Evolutionary conservation across 805 yeast genomes (phyloP).

Genomic region (Vanderwaltozyma yarrowii): DNA sequence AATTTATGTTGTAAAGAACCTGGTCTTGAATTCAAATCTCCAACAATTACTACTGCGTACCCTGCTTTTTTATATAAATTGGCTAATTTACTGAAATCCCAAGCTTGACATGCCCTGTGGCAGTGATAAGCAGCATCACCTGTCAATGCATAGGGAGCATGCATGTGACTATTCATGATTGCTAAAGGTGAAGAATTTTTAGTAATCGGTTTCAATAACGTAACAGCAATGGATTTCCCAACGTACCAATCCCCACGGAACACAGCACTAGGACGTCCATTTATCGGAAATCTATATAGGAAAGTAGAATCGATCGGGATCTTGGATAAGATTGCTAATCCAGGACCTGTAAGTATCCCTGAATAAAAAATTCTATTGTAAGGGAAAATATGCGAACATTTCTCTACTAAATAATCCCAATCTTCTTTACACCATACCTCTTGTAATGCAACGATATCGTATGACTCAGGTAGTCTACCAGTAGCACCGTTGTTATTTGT

Average conservation of each 20-base stretch:
- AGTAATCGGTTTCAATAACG: constrained; percentile 45
- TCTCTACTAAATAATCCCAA: constrained; percentile 51
- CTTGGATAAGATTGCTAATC: constrained; percentile 73
- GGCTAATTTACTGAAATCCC: constrained; percentile 77
- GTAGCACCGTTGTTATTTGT: background rate
- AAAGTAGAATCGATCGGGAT: constrained; percentile 75
- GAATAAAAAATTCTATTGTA: constrained; percentile 61
- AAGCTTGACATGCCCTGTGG: constrained; percentile 90
- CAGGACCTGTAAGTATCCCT: constrained; percentile 90
- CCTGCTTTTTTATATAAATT: constrained; percentile 58
- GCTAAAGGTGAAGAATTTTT: constrained; percentile 52
- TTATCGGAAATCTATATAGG: constrained; percentile 77
- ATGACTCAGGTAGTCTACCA: background rate
- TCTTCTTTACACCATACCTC: constrained; percentile 88
- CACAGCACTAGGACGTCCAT: constrained; percentile 90
- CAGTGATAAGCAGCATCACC: constrained; percentile 89
- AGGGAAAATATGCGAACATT: constrained; percentile 43
- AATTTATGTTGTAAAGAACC: constrained; percentile 74
- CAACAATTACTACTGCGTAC: constrained; percentile 78
- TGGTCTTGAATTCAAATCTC: constrained; percentile 86
- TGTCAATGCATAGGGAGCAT: constrained; percentile 76
- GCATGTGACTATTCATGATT: constrained; percentile 86
- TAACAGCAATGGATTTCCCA: constrained; percentile 79
- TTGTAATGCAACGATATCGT: constrained; percentile 76
- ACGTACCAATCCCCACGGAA: constrained; percentile 96